Evolutionary conservation across 192 early-diverging fungal genomes (phyloP).

Genomic region (Spizellomyces punctatus): DNA sequence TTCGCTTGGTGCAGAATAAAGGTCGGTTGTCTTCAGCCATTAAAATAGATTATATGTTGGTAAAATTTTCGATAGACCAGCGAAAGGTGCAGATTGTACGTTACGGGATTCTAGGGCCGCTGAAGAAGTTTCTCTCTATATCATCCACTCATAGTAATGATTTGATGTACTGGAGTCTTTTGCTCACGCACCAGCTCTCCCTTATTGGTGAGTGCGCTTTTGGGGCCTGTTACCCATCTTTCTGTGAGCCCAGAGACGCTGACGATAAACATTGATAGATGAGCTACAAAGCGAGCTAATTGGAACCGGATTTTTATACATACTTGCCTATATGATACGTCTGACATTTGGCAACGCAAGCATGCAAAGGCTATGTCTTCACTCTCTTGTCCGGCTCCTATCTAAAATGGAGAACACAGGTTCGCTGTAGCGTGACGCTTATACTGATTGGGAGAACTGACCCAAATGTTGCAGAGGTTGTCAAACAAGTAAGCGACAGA

Average conservation of each 20-base stretch:
- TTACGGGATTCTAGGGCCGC: constrained; percentile 61
- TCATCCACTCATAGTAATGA: constrained; percentile 66
- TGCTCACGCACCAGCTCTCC: constrained; percentile 75
- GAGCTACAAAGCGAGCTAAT: constrained; percentile 56
- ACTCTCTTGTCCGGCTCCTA: constrained; percentile 72
- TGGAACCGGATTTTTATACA: constrained; percentile 53
- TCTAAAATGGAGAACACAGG: constrained; percentile 53
- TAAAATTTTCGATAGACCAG: constrained; percentile 41
- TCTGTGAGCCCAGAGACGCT: neutral
- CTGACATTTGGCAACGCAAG: constrained; percentile 81
- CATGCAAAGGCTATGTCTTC: constrained; percentile 82
- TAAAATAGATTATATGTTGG: too few species aligned
- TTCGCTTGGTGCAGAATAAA: constrained; percentile 62
- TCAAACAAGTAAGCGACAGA: constrained; percentile 18
- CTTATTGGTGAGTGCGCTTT: constrained; percentile 52
- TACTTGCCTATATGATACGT: constrained; percentile 68
- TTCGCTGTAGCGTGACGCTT: neutral
- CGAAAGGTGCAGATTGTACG: constrained; percentile 62
- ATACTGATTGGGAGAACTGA: neutral
- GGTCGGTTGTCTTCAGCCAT: constrained; percentile 34
- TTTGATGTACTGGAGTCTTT: constrained; percentile 77
- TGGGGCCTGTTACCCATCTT: neutral
- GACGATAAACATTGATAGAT: constrained; percentile 35
- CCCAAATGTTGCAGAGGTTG: constrained; percentile 3
- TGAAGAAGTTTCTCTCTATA: constrained; percentile 58